phyloP scores from a whole-genome alignment of 2,329 filamentous ascomycete species.

The Ophiocordyceps unilateralis region DNA sequence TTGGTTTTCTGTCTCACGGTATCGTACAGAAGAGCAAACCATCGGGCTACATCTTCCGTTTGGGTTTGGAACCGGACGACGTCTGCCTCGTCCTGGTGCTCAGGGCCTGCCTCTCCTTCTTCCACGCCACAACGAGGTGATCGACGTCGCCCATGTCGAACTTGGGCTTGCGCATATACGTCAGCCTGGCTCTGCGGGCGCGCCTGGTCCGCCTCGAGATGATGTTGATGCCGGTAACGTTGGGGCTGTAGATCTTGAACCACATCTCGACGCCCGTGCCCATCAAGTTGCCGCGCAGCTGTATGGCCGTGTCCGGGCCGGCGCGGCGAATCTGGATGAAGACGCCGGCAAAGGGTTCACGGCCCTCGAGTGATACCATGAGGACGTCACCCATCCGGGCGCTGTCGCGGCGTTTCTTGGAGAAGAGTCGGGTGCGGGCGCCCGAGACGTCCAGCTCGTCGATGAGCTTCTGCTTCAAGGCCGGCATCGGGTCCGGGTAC shows the following conservation, averaged over 20 bases:
- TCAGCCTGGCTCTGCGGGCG: slow-evolving; percentile 71
- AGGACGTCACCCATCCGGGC: slow-evolving; percentile 80
- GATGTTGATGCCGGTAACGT: slow-evolving; percentile 81
- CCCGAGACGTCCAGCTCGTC: slow-evolving; percentile 67
- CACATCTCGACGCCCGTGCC: slow-evolving; percentile 90
- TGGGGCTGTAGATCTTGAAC: slow-evolving; percentile 87
- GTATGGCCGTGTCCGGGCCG: slow-evolving; percentile 76
- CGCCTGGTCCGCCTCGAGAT: slow-evolving; percentile 75
- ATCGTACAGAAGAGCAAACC: slow-evolving; percentile 11
- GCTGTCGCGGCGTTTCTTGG: slow-evolving; percentile 56
- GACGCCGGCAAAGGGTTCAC: slow-evolving; percentile 80
- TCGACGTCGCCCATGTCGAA: slow-evolving; percentile 82
- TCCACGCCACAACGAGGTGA: slow-evolving; percentile 46
- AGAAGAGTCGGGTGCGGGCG: slow-evolving; percentile 67
- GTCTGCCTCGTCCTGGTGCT: slow-evolving; percentile 15
- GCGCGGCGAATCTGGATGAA: slow-evolving; percentile 72
- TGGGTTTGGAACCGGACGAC: slow-evolving; percentile 3
- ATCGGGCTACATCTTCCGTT: slow-evolving; percentile 4
- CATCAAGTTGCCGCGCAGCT: slow-evolving; percentile 74
- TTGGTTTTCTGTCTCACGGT: slow-evolving; percentile 1
- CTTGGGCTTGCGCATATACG: slow-evolving; percentile 75
- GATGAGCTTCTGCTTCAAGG: slow-evolving; percentile 53
- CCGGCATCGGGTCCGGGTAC: slow-evolving; percentile 49
- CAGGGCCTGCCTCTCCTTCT: slow-evolving; percentile 25
- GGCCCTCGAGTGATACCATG: slow-evolving; percentile 63